Evolutionary conservation across 208 protist species (phyloP), one percentile per base, ranked within the genome.

Genomic region (Acanthamoeba triangularis): DNA sequence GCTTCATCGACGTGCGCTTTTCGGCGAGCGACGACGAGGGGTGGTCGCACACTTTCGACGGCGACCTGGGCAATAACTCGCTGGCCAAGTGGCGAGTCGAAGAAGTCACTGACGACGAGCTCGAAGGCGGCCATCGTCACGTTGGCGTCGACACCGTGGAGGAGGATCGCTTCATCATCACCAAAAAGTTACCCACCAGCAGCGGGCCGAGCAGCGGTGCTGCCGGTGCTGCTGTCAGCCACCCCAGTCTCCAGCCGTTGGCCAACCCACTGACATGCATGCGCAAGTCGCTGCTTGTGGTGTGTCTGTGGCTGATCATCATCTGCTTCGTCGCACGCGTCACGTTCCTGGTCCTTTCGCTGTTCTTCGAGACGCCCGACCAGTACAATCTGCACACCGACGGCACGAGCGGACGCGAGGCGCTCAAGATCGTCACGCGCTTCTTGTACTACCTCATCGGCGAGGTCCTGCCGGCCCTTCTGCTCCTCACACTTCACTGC

Each of bases 361-460:
- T 44, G 16, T 78, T 78, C 69, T 78, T 78, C 69, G 69, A 78
- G 69, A 78, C 69, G n/a, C 69, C 69, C 69, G 69, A 78, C 69
- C 69, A 78, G 69, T 78, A 78, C 69, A 78, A 78, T 14, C 69
- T 78, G 13, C 69, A 78, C 30, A 44, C 25, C 59, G 59, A 65
- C 20, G 30, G 69, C 0, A 11, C n/a, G 33, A n/a, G n/a, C 7
- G 69, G 11, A 20, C 69, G 69, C 69, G 69, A 78, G 37, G 69
- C 69, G 37, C 11, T 44, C 37, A 25, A 35, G 30, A n/a, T 78
- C 37, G 23, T 78, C 30, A 44, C 69, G 11, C 69, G 69, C 69
- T 78, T 78, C 69, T 25, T 44, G 16, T 78, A 78, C 69, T 78
- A 78, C 69, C 33, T 78, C n/a, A 18, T 78, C 23, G 69, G 69